phyloP scores from a whole-genome alignment of 192 early-diverging fungal species.

The Coemansia nantahalensis region DNA sequence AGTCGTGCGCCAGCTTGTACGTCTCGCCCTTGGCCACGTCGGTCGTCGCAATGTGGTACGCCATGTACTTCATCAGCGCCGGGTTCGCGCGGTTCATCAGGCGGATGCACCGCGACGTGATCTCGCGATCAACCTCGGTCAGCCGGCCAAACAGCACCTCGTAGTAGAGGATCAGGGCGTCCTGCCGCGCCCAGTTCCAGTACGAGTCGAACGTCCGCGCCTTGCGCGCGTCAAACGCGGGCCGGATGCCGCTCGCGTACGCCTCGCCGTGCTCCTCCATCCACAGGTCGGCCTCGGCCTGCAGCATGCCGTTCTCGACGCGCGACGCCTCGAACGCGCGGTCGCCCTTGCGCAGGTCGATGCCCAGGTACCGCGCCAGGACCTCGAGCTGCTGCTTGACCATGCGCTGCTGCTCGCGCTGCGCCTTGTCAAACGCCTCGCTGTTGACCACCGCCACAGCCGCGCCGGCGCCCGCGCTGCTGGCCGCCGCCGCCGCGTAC shows the following conservation, averaged over 20 bases:
- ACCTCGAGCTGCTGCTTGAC: conserved; percentile 84
- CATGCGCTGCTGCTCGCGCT: conserved; percentile 73
- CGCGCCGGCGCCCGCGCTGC: conserved; percentile 36
- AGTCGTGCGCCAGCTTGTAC: conserved; percentile 75
- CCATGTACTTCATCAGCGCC: conserved; percentile 79
- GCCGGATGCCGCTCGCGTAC: conserved; percentile 88
- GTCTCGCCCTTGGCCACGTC: conserved; percentile 77
- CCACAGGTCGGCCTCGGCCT: conserved; percentile 87
- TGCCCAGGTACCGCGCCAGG: conserved; percentile 81
- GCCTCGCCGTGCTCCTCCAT: conserved; percentile 87
- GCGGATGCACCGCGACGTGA: conserved; percentile 86
- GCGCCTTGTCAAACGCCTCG: conserved; percentile 85
- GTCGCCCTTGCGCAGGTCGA: conserved; percentile 82
- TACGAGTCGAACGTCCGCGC: conserved; percentile 90
- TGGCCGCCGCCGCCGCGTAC: conserved; percentile 50
- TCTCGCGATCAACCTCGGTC: conserved; percentile 84
- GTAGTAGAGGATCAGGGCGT: conserved; percentile 82
- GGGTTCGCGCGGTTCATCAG: conserved; percentile 90
- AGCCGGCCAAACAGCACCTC: conserved; percentile 91
- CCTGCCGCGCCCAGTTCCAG: conserved; percentile 95
- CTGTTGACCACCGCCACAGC: conserved; percentile 76
- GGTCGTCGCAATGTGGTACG: conserved; percentile 79
- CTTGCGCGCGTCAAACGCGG: conserved; percentile 79
- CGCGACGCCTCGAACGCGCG: conserved; percentile 69
- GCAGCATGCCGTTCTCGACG: conserved; percentile 62